phyloP scores from a whole-genome alignment of 805 yeast species.

The Hanseniaspora valbyensis region DNA sequence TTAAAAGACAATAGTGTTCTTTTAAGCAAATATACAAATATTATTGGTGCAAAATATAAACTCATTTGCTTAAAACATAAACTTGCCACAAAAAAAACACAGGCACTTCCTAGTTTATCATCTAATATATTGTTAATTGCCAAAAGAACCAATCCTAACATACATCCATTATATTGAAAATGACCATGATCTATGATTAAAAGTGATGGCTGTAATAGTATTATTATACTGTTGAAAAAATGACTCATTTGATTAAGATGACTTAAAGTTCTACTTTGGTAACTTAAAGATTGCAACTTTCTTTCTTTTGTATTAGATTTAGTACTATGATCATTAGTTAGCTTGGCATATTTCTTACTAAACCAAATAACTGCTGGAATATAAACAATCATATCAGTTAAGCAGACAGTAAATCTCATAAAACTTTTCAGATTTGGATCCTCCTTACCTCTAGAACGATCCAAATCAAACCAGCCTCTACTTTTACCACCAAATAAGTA shows the following conservation, averaged over 20 bases:
- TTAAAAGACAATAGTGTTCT: slow-evolving; percentile 36
- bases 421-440: slow-evolving; percentile 54
- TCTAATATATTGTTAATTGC: slow-evolving; percentile 56
- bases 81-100: slow-evolving; percentile 66
- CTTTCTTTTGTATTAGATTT: slow-evolving; percentile 20
- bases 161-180: slow-evolving; percentile 87
- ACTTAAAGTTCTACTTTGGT: slow-evolving; percentile 64
- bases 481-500: slow-evolving; percentile 43
- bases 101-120: slow-evolving; percentile 54
- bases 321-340: slow-evolving; percentile 26
- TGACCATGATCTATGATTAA: slow-evolving; percentile 91
- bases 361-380: slow-evolving; percentile 71
- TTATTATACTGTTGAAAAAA: slow-evolving; percentile 19
- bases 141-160: slow-evolving; percentile 74
- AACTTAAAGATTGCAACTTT: slow-evolving; percentile 43
- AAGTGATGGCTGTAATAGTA: slow-evolving; percentile 75
- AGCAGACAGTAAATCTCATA: slow-evolving; percentile 71
- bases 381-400: slow-evolving; percentile 63
- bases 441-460: slow-evolving; percentile 67
- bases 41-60: slow-evolving; percentile 78
- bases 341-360: slow-evolving; percentile 59
- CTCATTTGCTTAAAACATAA: slow-evolving; percentile 92
- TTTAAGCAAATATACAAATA: slow-evolving; percentile 70
- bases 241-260: slow-evolving; percentile 27
- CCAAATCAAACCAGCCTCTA: slow-evolving; percentile 64